Conservation (phyloP, 1,139 yeast species). For the Saccharomyces hybrid region DNA sequence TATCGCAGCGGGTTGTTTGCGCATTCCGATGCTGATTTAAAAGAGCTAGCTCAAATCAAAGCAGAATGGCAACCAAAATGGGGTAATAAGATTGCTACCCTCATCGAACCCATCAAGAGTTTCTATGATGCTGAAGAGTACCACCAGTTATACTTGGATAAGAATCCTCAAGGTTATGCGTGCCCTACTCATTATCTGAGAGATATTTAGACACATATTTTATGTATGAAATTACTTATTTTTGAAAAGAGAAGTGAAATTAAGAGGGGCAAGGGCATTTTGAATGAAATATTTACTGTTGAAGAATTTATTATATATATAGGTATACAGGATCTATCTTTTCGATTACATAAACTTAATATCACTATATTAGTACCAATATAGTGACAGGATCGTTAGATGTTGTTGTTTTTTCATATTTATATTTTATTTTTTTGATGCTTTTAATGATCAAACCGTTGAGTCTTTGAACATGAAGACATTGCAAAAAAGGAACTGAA, state of each 20-base stretch:
- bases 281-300: slow-evolving; percentile 7
- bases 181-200: slow-evolving; percentile 83
- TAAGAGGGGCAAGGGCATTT: background rate
- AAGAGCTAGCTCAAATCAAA: slow-evolving; percentile 38
- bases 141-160: slow-evolving; percentile 73
- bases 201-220: slow-evolving; percentile 27
- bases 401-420: background rate
- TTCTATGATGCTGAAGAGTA: slow-evolving; percentile 93
- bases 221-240: slow-evolving; percentile 3
- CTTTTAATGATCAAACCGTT: slow-evolving; percentile 13
- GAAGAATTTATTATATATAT: slow-evolving; percentile 11
- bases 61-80: slow-evolving; percentile 48
- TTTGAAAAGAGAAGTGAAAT: slow-evolving; percentile 2
- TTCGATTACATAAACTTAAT: slow-evolving; percentile 5
- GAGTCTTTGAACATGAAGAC: slow-evolving; percentile 10
- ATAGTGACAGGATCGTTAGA: background rate
- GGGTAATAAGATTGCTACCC: slow-evolving; percentile 53
- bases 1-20: slow-evolving; percentile 73
- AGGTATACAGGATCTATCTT: slow-evolving; percentile 3
- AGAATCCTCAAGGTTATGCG: slow-evolving; percentile 78
- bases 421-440: slow-evolving; percentile 1
- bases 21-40: slow-evolving; percentile 45
- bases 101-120: slow-evolving; percentile 55
- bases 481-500: background rate
- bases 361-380: slow-evolving; percentile 3